Base-by-base conservation (phyloP, 1,284 basidiomycete genomes). In the Melampsora americana region DNA sequence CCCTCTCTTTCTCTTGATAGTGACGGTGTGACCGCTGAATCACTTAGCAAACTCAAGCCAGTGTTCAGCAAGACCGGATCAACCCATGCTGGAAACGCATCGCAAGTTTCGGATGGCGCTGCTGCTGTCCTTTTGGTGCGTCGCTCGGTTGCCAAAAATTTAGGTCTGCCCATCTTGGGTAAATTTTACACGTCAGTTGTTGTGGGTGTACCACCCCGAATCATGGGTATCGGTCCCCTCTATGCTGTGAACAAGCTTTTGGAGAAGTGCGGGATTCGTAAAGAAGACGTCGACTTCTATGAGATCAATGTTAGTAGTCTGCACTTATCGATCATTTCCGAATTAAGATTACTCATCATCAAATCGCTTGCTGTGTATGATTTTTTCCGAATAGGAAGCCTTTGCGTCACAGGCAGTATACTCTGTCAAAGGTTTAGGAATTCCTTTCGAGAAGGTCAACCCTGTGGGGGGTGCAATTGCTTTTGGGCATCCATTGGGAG, bases 101-200 rank as follows among this genome's bases (percentile, higher is more conserved):
- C 91, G 30, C 95, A 97, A 83, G 89, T 99, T 65, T 94, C 93
- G n/a, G 96, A 99, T 81, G 95, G 95, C 78, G 95, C 95, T 28
- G 93, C 95, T 66, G 95, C 95, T 0, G 94, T 98, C 66, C 85
- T 99, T 73, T 89, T 98, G 76, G 87, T 92, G 46, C 88, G 93
- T 78, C 89, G 95, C 75, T 91, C 90, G 35, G 88, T 90, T 48
- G 95, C 95, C 23, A 90, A 91, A 84, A 90, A 90, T 81, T 89
- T 95, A 78, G 91, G 92, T 60, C 87, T 99, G 50, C 93, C 93
- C 64, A 91, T 99, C 81, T 78, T 95, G 77, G 96, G 92, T 85
- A 98, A 98, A 86, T 98, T 89, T 83, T 89, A 95, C 81, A 87
- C 87, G 56, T 89, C 90, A 7, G 86, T 88, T 59, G 89, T 88